Conservation (phyloP, 441 rosid genomes). For the Eugenia klotzschiana region DNA sequence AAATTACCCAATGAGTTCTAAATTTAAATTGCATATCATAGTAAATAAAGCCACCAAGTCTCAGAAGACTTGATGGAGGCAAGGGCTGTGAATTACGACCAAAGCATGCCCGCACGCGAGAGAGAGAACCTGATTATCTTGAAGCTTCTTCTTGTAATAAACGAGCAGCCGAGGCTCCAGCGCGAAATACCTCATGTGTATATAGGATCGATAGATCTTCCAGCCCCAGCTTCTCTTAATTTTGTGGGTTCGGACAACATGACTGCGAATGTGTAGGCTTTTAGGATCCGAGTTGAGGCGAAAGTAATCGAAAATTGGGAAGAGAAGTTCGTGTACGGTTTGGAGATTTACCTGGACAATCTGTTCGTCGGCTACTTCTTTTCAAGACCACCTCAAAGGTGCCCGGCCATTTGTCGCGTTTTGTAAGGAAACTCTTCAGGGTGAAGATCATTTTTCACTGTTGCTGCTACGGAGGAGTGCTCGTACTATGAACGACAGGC, state of each 20-base stretch:
- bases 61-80: background rate
- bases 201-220: slow-evolving; percentile 9
- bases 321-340: background rate
- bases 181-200: background rate
- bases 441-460: slow-evolving; percentile 72
- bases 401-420: slow-evolving; percentile 95
- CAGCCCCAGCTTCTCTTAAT: slow-evolving; percentile 25
- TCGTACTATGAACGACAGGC: too few species aligned
- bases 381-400: slow-evolving; percentile 56
- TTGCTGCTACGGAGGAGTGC: slow-evolving; percentile 85
- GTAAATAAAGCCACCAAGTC: background rate
- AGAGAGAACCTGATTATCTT: background rate
- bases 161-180: background rate
- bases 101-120: background rate
- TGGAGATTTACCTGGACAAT: slow-evolving; percentile 57
- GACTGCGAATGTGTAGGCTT: slow-evolving; percentile 13
- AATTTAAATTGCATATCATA: background rate
- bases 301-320: background rate
- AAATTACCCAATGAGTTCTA: too few species aligned
- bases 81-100: background rate
- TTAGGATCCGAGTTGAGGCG: background rate
- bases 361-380: slow-evolving; percentile 43
- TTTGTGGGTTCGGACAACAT: slow-evolving; percentile 34
- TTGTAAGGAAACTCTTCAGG: slow-evolving; percentile 63
- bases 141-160: background rate